phyloP scores from a whole-genome alignment of 148 eudicot species.

The Rhododendron henanense region DNA sequence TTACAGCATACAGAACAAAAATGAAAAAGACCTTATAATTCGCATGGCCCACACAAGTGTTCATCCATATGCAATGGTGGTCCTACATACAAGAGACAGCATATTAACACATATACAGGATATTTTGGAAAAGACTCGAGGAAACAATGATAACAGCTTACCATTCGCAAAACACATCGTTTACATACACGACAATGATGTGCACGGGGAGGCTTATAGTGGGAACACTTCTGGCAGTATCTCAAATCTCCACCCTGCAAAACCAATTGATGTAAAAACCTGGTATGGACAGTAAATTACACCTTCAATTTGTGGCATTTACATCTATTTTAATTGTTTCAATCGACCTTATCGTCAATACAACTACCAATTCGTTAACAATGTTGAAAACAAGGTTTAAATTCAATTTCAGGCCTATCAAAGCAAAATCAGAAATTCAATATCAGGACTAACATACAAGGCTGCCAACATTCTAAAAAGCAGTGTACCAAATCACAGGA shows the following conservation, averaged over 20 bases:
- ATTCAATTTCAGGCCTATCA: not conserved
- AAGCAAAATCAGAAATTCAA: not conserved
- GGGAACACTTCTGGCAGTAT: conserved; percentile 94
- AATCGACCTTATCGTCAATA: not conserved
- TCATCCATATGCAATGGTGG: conserved; percentile 97
- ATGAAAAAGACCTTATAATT: conserved; percentile 91
- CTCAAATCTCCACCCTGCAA: conserved; percentile 91
- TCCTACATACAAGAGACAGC: conserved; percentile 58
- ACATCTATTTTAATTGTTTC: not conserved
- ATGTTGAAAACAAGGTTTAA: not conserved
- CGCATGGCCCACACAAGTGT: conserved; percentile 93
- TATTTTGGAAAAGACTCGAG: conserved; percentile 7
- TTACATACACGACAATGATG: conserved; percentile 97
- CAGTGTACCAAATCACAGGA: not conserved
- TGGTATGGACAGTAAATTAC: not conserved
- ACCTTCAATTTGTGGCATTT: not conserved
- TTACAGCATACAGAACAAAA: conserved; percentile 73
- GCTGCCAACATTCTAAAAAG: not conserved
- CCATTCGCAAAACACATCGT: conserved; percentile 92
- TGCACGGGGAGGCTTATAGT: conserved; percentile 94
- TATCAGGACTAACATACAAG: not conserved
- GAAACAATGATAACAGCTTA: conserved; percentile 30
- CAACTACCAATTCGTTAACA: not conserved
- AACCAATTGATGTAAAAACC: conserved; percentile 9
- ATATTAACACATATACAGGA: conserved; percentile 25